These are phyloP conservation scores for Fusarium sp. DNA, from an alignment of 2,329 filamentous ascomycete genomes.

Conservation along the genomic window DNA sequence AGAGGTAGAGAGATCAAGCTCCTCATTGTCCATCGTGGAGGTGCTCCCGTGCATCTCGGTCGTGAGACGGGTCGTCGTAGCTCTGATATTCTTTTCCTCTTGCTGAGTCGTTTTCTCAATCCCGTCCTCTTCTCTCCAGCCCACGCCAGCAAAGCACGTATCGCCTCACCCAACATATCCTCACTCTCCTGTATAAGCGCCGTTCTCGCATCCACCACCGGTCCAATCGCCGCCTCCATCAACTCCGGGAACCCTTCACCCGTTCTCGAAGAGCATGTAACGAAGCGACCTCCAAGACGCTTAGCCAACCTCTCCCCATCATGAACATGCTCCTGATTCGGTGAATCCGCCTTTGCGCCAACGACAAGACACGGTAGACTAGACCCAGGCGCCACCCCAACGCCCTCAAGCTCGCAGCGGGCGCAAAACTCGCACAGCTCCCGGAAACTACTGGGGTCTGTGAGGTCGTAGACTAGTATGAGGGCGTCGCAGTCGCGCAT, in stretches of 20 bases:
- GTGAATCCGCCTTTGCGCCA: constrained; percentile 21
- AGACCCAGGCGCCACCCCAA: constrained; percentile 17
- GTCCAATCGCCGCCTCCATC: constrained; percentile 12
- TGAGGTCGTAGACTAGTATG: constrained; percentile 26
- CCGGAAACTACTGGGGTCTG: constrained; percentile 19
- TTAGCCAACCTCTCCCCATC: constrained; percentile 20
- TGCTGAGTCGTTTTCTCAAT: constrained; percentile 1
- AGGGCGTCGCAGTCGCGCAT: constrained; percentile 30
- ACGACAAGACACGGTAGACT: constrained; percentile 27
- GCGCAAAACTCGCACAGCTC: constrained; percentile 29
- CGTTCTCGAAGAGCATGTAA: constrained; percentile 11
- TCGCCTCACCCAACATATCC: constrained; percentile 16
- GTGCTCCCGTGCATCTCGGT: constrained; percentile 20
- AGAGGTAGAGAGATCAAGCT: constrained; percentile 1
- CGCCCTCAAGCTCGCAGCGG: constrained; percentile 23
- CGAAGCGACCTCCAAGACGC: constrained; percentile 20
- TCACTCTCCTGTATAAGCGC: constrained; percentile 28
- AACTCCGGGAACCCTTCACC: constrained; percentile 8
- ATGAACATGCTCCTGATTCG: constrained; percentile 1
- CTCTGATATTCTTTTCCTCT: not conserved
- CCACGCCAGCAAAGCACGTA: constrained; percentile 10
- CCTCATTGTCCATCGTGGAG: constrained; percentile 30
- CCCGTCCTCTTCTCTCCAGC: not conserved
- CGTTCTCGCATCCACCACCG: constrained; percentile 24
- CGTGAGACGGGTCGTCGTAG: constrained; percentile 1